Percentiles rank a stretch among this genome's conserved stretches.
Conservation (phyloP, 352 stramenopile genomes). For the Globisporangium yorkense region DNA sequence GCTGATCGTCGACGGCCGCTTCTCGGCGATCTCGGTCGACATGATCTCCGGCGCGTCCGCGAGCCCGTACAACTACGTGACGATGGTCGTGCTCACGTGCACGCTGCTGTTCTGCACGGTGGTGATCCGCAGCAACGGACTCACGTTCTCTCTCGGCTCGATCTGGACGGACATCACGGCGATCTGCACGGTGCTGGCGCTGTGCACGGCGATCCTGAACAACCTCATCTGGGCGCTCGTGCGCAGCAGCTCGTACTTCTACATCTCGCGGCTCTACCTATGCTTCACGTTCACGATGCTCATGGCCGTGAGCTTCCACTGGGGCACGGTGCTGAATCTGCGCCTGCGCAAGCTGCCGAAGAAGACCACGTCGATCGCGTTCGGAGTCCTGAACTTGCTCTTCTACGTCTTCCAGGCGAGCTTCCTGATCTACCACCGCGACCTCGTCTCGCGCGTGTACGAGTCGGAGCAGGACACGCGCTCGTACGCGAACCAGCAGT, state of each 20-base stretch:
- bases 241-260: conserved; percentile 71
- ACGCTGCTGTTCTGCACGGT: conserved; percentile 78
- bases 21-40: conserved; percentile 75
- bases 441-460: conserved; percentile 73
- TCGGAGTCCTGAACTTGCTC: conserved; percentile 60
- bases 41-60: conserved; percentile 46
- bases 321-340: conserved; percentile 77
- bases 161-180: conserved; percentile 86
- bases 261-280: conserved; percentile 69
- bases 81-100: conserved; percentile 78
- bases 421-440: conserved; percentile 61
- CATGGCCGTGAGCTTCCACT: conserved; percentile 84
- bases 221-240: conserved; percentile 78
- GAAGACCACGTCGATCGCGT: conserved; percentile 53
- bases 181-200: conserved; percentile 72
- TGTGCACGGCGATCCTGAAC: conserved; percentile 74
- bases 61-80: conserved; percentile 87
- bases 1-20: conserved; percentile 48
- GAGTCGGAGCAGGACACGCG: conserved; percentile 53
- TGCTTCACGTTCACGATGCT: conserved; percentile 90
- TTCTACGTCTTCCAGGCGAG: conserved; percentile 80
- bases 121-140: conserved; percentile 76
- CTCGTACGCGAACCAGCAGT: conserved; percentile 76
- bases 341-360: conserved; percentile 73
- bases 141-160: conserved; percentile 77